Evolutionary conservation across 768 basidiomycete species (phyloP).

Genomic region (Leccinum pellstonianum): DNA sequence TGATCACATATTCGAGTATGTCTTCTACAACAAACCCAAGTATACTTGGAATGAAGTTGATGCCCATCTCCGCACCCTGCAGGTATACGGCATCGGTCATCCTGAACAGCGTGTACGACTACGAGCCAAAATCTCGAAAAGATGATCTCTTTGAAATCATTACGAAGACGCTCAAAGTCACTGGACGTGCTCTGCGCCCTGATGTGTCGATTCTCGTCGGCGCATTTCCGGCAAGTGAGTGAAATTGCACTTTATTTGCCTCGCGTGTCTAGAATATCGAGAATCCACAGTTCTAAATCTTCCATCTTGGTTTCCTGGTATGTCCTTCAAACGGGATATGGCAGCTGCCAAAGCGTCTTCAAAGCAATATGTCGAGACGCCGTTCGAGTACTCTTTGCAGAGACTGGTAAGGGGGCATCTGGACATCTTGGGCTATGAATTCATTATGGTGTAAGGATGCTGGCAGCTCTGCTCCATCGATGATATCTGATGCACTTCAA

Average conservation of each 20-base stretch:
- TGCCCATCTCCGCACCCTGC: not conserved
- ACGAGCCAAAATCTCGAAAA: slow-evolving; percentile 9
- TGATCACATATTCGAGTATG: slow-evolving; percentile 36
- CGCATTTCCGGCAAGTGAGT: slow-evolving; percentile 20
- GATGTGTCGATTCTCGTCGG: slow-evolving; percentile 19
- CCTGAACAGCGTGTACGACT: slow-evolving; percentile 23
- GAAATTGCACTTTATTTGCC: not conserved
- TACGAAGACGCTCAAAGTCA: slow-evolving; percentile 5
- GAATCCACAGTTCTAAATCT: slow-evolving; percentile 16
- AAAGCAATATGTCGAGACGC: slow-evolving; percentile 15
- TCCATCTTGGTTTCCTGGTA: slow-evolving; percentile 26
- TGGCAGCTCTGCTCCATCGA: slow-evolving; percentile 12
- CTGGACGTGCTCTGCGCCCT: slow-evolving; percentile 14
- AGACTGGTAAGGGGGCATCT: slow-evolving; percentile 14
- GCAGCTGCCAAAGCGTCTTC: slow-evolving; percentile 11
- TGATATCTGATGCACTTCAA: slow-evolving; percentile 22
- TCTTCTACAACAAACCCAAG: not conserved
- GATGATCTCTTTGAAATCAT: slow-evolving; percentile 18
- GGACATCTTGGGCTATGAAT: not conserved
- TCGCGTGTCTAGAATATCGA: not conserved
- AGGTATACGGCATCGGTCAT: slow-evolving; percentile 24
- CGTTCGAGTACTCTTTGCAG: slow-evolving; percentile 18
- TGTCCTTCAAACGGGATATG: slow-evolving; percentile 26
- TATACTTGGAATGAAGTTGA: not conserved
- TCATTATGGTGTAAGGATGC: slow-evolving; percentile 10